Percentiles rank a stretch among this genome's conserved stretches.
Conservation (phyloP, 1,139 yeast species). For the Scheffersomyces titani region DNA sequence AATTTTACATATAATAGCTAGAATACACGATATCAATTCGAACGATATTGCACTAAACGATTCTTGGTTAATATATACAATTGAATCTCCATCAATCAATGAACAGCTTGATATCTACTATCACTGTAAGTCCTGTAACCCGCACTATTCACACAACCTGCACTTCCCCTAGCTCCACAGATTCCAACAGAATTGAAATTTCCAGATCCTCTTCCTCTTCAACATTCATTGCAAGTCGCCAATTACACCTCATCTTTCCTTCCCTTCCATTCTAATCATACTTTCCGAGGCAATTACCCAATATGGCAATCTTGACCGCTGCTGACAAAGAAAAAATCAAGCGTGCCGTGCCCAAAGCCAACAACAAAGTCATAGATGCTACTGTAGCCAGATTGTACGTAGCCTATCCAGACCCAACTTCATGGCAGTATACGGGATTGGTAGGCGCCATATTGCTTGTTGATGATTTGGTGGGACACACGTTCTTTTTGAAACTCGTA, state of each 20-base stretch:
- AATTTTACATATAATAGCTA: no score
- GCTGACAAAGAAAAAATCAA: conserved; percentile 86
- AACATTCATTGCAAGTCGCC: neutral
- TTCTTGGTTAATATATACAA: no score
- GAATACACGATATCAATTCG: no score
- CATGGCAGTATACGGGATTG: conserved; percentile 88
- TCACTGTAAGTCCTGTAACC: neutral
- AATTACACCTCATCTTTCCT: neutral
- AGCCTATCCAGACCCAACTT: conserved; percentile 79
- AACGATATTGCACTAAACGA: no score
- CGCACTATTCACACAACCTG: neutral
- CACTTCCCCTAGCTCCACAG: neutral
- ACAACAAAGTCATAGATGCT: conserved; percentile 87
- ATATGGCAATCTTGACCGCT: conserved; percentile 62
- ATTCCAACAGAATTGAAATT: neutral
- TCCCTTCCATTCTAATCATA: neutral
- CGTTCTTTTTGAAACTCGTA: conserved; percentile 84
- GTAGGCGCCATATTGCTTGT: conserved; percentile 85
- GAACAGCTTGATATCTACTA: neutral
- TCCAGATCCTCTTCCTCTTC: neutral
- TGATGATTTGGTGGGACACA: conserved; percentile 92
- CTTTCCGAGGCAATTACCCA: neutral
- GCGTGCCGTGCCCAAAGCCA: conserved; percentile 82
- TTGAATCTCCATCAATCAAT: no score
- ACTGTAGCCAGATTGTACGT: conserved; percentile 87